Base-by-base conservation (phyloP, 495 filamentous ascomycete genomes). In the Evernia prunastri region DNA sequence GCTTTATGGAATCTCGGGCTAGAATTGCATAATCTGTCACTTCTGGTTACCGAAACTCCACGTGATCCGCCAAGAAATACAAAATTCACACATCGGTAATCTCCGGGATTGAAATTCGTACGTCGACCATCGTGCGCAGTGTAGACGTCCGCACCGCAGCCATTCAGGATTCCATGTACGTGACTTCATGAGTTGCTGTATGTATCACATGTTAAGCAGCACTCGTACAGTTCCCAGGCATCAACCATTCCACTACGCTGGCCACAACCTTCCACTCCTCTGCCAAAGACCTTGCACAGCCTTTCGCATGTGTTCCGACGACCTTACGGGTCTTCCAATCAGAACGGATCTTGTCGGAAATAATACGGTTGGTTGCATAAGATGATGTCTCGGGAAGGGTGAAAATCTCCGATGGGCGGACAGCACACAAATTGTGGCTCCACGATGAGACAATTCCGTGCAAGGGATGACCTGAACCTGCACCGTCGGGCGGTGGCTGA, bases 281-380 rank as follows among this genome's bases (percentile, higher is more conserved):
- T 58, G 56, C 23, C 56, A 58, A 58, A 58, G n/a, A 58, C 56
- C 56, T 58, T 58, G 33, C 56, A 58, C 31, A 58, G 35, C 37
- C 58, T 18, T 58, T 36, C 35, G 37, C 56, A 58, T 58, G 12
- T 58, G 33, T 58, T 58, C 58, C 56, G 56, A 37, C 33, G 35
- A 58, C 31, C 29, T 58, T 49, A 58, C 37, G 27, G 9, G 59
- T 61, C 59, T 60, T 60, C 42, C 37, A 47, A 36, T 60, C 59
- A 60, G 40, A 60, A 60, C 39, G 39, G 59, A 49, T 42, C 59
- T 61, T 31, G 23, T 49, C 37, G n/a, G 59, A 49, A 61, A 58
- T 42, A 58, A 33, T 45, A 61, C 59, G 59, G 27, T 45, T 61
- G 17, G 43, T 43, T 61, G 43, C 59, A 61, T 61, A 61, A 61